Evolutionary conservation across 345 rosid species (phyloP), one percentile per base, ranked within the genome.

Genomic region (Adansonia digitata): DNA sequence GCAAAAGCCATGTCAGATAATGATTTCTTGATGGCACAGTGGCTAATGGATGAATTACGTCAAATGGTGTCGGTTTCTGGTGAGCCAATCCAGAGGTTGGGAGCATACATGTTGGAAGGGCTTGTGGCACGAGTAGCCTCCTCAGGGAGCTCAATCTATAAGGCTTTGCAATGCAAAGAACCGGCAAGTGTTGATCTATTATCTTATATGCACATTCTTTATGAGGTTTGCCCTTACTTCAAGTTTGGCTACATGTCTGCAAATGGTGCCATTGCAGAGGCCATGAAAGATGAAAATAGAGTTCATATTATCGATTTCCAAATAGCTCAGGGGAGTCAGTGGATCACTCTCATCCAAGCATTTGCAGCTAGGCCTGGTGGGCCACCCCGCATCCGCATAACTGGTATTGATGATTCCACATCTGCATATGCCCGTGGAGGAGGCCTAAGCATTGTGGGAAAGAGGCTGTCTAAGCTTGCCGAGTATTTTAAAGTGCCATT

Each of bases 181-280:
- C 98, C 97, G 0, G 89, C 86, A 12, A 89, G 94, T 40, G 72
- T 85, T 3, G 94, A 90, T 5, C 85, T 94, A 39, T 84, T 92
- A 60, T 89, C 97, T 27, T 89, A 89, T 79, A 87, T 92, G 89
- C 86, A 86, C 79, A 83, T 90, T 74, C 87, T 92, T 29, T 89
- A 92, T 34, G 97, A 92, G 86, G 94, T 90, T 48, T 94, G 98
- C 42, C 97, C 98, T 22, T 94, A 90, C 83, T 87, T 94, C 81
- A 94, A 92, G 77, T 94, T 94, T 26, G 97, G 98, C 0, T 94
- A 92, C 86, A 92, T 94, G 93, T 92, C 98, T 34, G 97, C 96
- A 4, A 94, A 92, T 74, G 98, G 98, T 62, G 98, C 98, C 1
- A 88, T 94, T 29, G 98, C 98, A 13, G 97, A 92, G 81, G 98